A percentile compares a stretch with the other conserved stretches of the same genome.
phyloP scores from a whole-genome alignment of 73 alveolate genomes.

The Effrenium voratum region DNA sequence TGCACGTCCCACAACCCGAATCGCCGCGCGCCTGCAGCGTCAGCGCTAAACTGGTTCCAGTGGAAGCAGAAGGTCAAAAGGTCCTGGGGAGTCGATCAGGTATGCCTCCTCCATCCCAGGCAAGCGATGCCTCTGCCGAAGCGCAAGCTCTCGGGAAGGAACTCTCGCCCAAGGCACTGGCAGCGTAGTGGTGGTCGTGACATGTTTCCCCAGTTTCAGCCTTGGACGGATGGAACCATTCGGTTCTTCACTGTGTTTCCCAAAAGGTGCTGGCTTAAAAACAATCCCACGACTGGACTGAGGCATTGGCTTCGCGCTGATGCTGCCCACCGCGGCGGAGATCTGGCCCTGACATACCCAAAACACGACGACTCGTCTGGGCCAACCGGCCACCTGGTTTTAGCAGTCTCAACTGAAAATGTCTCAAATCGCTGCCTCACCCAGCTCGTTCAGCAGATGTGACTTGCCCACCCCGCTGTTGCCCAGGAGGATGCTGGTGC shows the following conservation, averaged over 20 bases:
- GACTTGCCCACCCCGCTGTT: conserved; percentile 94
- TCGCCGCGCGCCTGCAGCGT: conserved; percentile 71
- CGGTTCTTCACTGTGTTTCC: too few relatives aligned
- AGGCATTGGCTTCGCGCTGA: conserved; percentile 59
- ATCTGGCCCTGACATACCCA: conserved; percentile 36
- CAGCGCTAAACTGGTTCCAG: not conserved
- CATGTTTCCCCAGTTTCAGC: conserved; percentile 75
- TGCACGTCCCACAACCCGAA: conserved; percentile 85
- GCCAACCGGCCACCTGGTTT: not conserved
- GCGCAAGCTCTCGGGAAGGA: not conserved
- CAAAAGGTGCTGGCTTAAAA: not conserved
- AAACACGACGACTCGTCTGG: not conserved
- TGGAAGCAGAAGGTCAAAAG: not conserved
- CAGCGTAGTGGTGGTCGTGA: conserved; percentile 76
- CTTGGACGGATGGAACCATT: not conserved
- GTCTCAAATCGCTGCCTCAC: conserved; percentile 22
- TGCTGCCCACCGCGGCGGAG: conserved; percentile 52
- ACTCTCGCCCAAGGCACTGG: not conserved
- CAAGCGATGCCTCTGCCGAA: conserved; percentile 50
- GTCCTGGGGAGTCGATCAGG: conserved; percentile 85
- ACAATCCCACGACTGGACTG: too few relatives aligned
- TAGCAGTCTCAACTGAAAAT: not conserved
- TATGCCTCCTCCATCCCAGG: conserved; percentile 67
- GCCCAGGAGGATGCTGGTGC: conserved; percentile 89
- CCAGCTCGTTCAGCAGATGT: conserved; percentile 52